A percentile compares a stretch with the other conserved stretches of the same genome.
Evolutionary conservation across 805 yeast species (phyloP).

Genomic region (Starmerella roubikii): DNA sequence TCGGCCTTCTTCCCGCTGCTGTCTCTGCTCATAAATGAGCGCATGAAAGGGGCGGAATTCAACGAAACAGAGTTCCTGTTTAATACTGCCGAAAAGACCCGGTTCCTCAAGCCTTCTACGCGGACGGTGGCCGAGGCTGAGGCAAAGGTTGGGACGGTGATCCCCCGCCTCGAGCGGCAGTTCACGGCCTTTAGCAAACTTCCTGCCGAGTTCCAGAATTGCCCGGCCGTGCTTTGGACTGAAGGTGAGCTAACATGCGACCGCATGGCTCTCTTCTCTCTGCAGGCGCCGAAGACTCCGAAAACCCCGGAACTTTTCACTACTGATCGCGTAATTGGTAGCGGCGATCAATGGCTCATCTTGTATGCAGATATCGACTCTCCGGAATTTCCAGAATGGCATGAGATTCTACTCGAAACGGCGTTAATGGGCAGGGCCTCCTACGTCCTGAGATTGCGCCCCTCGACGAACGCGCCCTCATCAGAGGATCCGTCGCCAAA

Average conservation of each 20-base stretch:
- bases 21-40: slow-evolving; percentile 17
- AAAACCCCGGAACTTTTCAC: slow-evolving; percentile 23
- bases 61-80: slow-evolving; percentile 16
- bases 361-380: slow-evolving; percentile 54
- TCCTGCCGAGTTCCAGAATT: slow-evolving; percentile 20
- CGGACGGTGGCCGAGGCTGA: slow-evolving; percentile 30
- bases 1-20: slow-evolving; percentile 27
- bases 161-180: slow-evolving; percentile 57
- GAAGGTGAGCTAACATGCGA: slow-evolving; percentile 48
- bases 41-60: slow-evolving; percentile 10
- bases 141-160: slow-evolving; percentile 34
- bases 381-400: slow-evolving; percentile 41
- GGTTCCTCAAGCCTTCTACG: slow-evolving; percentile 12
- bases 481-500: not conserved
- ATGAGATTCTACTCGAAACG: slow-evolving; percentile 43
- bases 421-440: slow-evolving; percentile 53
- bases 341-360: slow-evolving; percentile 37
- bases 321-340: slow-evolving; percentile 57
- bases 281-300: slow-evolving; percentile 32
- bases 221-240: slow-evolving; percentile 39
- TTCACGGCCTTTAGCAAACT: slow-evolving; percentile 36
- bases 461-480: slow-evolving; percentile 19
- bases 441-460: slow-evolving; percentile 63
- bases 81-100: slow-evolving; percentile 12
- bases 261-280: slow-evolving; percentile 63